Percentiles rank a stretch among this genome's conserved stretches.
These are phyloP conservation scores for Alnus rubra DNA, from an alignment of 306 rosid genomes.

Conservation along the genomic window DNA sequence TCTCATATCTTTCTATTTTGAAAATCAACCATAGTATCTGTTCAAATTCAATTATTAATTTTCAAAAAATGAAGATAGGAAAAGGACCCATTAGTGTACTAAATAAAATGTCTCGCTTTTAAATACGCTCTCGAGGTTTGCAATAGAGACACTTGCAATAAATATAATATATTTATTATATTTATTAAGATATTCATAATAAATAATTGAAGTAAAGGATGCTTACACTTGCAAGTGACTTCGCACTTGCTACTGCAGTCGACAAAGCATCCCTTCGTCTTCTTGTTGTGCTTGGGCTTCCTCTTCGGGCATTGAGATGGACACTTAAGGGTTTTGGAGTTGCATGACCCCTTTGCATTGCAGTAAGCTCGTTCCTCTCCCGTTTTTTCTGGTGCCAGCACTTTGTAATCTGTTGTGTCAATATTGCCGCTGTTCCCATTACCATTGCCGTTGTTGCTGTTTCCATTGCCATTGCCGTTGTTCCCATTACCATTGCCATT, in stretches of 20 bases:
- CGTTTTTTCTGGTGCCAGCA: conserved; percentile 23
- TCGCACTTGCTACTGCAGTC: conserved; percentile 75
- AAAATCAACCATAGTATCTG: too few species aligned
- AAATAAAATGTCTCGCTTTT: neutral
- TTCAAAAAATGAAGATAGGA: too few species aligned
- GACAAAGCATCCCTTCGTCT: conserved; percentile 60
- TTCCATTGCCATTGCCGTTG: neutral
- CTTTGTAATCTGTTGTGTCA: conserved; percentile 32
- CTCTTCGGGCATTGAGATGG: conserved; percentile 53
- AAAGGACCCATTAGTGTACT: too few species aligned
- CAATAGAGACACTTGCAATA: neutral
- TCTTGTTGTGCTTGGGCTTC: conserved; percentile 81
- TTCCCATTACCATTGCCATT: neutral
- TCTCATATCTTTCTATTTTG: too few species aligned
- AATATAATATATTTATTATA: too few species aligned
- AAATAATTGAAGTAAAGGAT: neutral
- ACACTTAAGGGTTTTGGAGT: conserved; percentile 48
- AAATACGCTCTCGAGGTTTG: neutral
- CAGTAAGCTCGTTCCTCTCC: conserved; percentile 66
- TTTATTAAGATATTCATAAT: too few species aligned
- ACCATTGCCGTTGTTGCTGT: neutral
- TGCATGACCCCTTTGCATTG: conserved; percentile 39
- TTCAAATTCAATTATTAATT: too few species aligned
- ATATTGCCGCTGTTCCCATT: conserved; percentile 5
- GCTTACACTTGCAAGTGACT: conserved; percentile 80